Percentiles rank a stretch among this genome's conserved stretches.
Conservation (phyloP, 192 early-diverging fungal species). For the Podila verticillata region DNA sequence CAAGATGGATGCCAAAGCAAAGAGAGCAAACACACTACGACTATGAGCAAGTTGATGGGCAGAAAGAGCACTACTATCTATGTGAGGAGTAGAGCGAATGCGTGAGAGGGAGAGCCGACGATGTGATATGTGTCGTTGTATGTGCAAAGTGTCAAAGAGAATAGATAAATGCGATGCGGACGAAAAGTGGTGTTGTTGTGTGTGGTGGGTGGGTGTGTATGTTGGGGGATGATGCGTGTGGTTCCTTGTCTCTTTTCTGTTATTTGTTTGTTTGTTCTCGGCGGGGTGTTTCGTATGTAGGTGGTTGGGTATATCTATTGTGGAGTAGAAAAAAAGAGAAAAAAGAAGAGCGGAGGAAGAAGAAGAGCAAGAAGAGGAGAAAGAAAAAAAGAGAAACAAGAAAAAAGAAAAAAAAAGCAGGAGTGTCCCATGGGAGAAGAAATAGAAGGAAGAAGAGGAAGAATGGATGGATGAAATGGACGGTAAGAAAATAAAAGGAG, state of each 20-base stretch:
- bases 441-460: background rate
- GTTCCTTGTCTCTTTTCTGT: background rate
- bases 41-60: too few relatives aligned
- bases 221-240: background rate
- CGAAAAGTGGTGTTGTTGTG: background rate
- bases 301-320: background rate
- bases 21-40: too few relatives aligned
- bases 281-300: background rate
- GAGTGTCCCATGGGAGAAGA: background rate
- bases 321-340: background rate
- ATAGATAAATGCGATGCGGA: too few relatives aligned
- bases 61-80: too few relatives aligned
- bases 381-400: background rate
- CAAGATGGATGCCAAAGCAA: too few relatives aligned
- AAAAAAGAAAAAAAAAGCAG: background rate
- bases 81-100: too few relatives aligned
- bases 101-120: too few relatives aligned
- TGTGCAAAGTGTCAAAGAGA: too few relatives aligned
- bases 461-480: background rate
- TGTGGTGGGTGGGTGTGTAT: background rate
- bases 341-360: background rate
- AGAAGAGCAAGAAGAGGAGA: slow-evolving; percentile 1
- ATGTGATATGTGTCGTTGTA: too few relatives aligned
- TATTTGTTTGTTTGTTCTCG: background rate
- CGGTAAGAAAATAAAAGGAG: too few relatives aligned